Conservation (phyloP, 2,329 filamentous ascomycete species). For the Xylariaceae sp. region DNA sequence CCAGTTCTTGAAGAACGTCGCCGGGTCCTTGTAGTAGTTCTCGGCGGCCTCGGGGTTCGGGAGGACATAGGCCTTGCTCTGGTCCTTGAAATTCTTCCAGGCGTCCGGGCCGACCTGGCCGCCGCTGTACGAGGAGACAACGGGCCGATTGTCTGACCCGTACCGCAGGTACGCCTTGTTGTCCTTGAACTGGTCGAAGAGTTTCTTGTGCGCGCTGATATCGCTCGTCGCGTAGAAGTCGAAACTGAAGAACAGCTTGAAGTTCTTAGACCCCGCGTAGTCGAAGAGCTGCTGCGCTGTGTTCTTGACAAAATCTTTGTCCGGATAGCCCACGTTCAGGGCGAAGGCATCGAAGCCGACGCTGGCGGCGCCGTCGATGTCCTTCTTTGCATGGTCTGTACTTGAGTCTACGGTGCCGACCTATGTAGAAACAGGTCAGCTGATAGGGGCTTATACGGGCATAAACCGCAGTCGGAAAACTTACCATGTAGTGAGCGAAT, state of each 20-base stretch:
- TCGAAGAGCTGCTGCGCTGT: constrained; percentile 37
- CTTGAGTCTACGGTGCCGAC: constrained; percentile 25
- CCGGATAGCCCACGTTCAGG: constrained; percentile 38
- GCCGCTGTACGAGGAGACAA: constrained; percentile 38
- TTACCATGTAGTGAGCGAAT: constrained; percentile 35
- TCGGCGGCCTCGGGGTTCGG: constrained; percentile 37
- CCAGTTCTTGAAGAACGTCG: constrained; percentile 36
- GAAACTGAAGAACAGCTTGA: constrained; percentile 43
- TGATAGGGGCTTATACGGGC: not conserved
- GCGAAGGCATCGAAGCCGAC: constrained; percentile 40
- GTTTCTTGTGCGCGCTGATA: constrained; percentile 29
- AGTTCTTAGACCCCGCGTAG: constrained; percentile 31
- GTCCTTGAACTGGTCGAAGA: constrained; percentile 31
- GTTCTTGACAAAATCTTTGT: constrained; percentile 28
- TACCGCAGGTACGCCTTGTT: constrained; percentile 36
- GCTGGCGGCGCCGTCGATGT: constrained; percentile 37
- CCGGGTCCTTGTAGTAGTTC: constrained; percentile 38
- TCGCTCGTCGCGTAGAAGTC: constrained; percentile 35
- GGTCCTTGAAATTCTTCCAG: constrained; percentile 35
- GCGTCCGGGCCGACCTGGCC: constrained; percentile 28
- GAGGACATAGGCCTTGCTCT: constrained; percentile 37
- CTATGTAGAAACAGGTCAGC: constrained; percentile 1
- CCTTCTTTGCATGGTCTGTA: constrained; percentile 31
- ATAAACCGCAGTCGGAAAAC: not conserved
- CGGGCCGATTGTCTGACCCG: constrained; percentile 30